Evolutionary conservation across 345 rosid species (phyloP).

Genomic region (Mallotus nudiflorus): DNA sequence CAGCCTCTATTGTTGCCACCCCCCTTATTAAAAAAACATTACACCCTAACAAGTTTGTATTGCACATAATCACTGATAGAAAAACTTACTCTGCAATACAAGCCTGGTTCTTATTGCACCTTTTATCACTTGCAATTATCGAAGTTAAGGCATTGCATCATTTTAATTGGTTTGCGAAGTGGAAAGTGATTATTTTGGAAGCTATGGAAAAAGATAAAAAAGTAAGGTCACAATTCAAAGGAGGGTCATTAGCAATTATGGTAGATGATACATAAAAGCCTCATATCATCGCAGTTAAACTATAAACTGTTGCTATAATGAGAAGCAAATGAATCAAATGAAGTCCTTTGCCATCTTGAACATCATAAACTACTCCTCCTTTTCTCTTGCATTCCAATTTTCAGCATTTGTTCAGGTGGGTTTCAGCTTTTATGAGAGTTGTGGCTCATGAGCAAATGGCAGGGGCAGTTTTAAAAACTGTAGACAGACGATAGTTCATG

Average conservation of each 20-base stretch:
- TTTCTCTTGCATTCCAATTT: no score
- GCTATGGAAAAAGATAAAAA: conserved; percentile 96
- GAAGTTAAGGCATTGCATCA: conserved; percentile 98
- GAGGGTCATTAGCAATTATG: conserved; percentile 82
- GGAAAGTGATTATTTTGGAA: conserved; percentile 90
- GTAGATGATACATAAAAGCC: conserved; percentile 74
- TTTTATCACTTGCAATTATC: conserved; percentile 71
- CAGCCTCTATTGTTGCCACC: conserved; percentile 80
- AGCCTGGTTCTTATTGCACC: conserved; percentile 96
- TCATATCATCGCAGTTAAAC: conserved; percentile 71
- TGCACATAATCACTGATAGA: conserved; percentile 88
- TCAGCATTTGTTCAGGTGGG: no score
- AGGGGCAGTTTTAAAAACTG: no score
- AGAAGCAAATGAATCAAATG: no score
- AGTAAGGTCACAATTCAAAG: conserved; percentile 85
- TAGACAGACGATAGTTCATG: no score
- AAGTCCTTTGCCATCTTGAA: no score
- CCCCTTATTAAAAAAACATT: conserved; percentile 70
- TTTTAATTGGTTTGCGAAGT: conserved; percentile 92
- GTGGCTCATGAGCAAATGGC: no score
- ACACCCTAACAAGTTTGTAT: conserved; percentile 61
- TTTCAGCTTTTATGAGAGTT: no score
- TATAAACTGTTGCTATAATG: no score
- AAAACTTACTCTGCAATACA: conserved; percentile 96
- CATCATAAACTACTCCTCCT: no score